phyloP scores from a whole-genome alignment of 1,284 basidiomycete genomes.

The Apiotrichum siamense region DNA sequence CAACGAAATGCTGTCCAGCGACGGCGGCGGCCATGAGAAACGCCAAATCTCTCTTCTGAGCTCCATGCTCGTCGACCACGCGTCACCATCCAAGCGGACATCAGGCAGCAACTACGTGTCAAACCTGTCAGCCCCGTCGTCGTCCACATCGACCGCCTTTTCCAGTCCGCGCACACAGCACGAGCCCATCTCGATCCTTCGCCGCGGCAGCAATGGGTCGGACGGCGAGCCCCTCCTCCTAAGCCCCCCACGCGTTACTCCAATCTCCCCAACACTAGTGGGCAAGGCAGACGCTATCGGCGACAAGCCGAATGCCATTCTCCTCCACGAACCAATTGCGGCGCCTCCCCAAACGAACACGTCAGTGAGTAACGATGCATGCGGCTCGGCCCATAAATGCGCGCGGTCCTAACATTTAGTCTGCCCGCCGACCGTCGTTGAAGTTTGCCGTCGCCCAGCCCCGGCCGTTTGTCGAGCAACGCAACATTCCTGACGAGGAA shows the following conservation, averaged over 20 bases:
- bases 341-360: background rate
- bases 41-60: conserved; percentile 29
- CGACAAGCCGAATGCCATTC: background rate
- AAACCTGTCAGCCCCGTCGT: conserved; percentile 19
- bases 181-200: conserved; percentile 26
- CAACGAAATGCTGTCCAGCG: conserved; percentile 8
- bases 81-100: conserved; percentile 7
- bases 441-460: conserved; percentile 29
- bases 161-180: conserved; percentile 21
- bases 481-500: background rate
- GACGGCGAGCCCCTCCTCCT: conserved; percentile 22
- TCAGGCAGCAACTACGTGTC: conserved; percentile 4
- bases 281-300: conserved; percentile 3
- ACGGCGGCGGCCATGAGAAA: conserved; percentile 4
- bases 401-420: background rate
- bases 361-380: background rate
- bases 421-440: conserved; percentile 9
- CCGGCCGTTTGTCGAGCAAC: background rate
- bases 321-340: background rate
- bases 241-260: background rate
- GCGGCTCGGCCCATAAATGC: too few species aligned
- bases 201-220: conserved; percentile 24
- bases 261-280: background rate
- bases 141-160: conserved; percentile 28
- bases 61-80: conserved; percentile 19